Base-by-base conservation (phyloP, 768 basidiomycete species). In the Macrocybe gigantea region DNA sequence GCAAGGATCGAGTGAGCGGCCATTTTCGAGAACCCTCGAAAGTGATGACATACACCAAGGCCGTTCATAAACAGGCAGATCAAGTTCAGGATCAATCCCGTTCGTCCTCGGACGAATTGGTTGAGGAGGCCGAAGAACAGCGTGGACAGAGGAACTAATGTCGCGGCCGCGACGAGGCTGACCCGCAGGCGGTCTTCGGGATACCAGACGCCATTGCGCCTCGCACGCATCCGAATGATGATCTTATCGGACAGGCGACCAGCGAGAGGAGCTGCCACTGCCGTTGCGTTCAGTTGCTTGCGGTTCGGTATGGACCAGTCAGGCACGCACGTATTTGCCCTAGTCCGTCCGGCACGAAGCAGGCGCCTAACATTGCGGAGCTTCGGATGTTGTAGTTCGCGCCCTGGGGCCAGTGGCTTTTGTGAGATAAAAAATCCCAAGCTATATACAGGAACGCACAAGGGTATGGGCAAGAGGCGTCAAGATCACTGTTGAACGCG, bases 151-250 rank as follows among this genome's bases (percentile, higher is more conserved):
- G 78, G 79, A 4, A 71, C 64, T n/a, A 77, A 57, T 3, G 70
- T 45, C 6, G 63, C 58, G 5, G 60, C 68, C 7, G 74, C 72
- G 6, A 67, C 48, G 41, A 69, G 57, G 5, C 65, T 60, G 1
- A 62, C 76, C 6, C 73, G 67, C 33, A 79, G 66, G 5, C 78
- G 67, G 49, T 78, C 79, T 55, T 80, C 78, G 0, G 79, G 78
- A 2, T 70, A 64, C 77, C 74, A 78, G 5, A 62, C 52, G 1
- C 75, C 75, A 0, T 61, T 62, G 33, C 77, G 70, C 2, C 56
- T 52, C 7, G 5, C 32, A 22, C 68, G 69, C 59, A 70, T 75
- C 29, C 56, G 56, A 33, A 66, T 58, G 12, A 80, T 60, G 0
- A 64, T 56, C 9, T 47, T 30, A 53, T 80, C 79, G 0, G 79